These are phyloP conservation scores for Physaria fendleri DNA, from an alignment of 345 rosid species.

Conservation along the genomic window DNA sequence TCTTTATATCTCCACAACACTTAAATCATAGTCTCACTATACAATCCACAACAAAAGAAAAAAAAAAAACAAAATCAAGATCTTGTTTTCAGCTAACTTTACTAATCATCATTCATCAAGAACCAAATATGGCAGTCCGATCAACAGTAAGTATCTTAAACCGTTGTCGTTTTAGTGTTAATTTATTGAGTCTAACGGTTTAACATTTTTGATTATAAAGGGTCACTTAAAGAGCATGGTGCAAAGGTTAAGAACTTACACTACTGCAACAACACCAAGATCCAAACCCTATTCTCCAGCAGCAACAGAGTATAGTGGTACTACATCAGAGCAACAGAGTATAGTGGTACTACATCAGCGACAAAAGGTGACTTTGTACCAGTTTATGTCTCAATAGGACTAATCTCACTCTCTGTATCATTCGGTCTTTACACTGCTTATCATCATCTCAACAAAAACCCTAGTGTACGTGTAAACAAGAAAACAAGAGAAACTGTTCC, in stretches of 20 bases:
- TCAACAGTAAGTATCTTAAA: constrained; percentile 31
- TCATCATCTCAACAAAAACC: constrained; percentile 55
- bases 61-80: not conserved
- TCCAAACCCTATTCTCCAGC: constrained; percentile 32
- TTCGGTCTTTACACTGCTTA: constrained; percentile 54
- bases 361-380: constrained; percentile 41
- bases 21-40: not conserved
- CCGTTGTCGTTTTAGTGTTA: not conserved
- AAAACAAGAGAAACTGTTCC: constrained; percentile 62
- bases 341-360: not conserved
- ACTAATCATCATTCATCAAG: not conserved
- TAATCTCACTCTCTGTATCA: constrained; percentile 36
- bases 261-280: constrained; percentile 35
- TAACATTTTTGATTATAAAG: constrained; percentile 23
- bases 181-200: not conserved
- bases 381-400: constrained; percentile 39
- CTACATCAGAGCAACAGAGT: not conserved
- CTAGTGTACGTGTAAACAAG: constrained; percentile 59
- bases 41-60: not conserved
- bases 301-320: constrained; percentile 7
- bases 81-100: not conserved
- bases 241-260: constrained; percentile 26
- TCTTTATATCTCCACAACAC: not conserved
- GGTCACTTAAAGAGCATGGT: constrained; percentile 37
- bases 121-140: constrained; percentile 32